These are phyloP conservation scores for Fusarium subtropicale DNA, from an alignment of 2,329 filamentous ascomycete species.

Conservation along the genomic window DNA sequence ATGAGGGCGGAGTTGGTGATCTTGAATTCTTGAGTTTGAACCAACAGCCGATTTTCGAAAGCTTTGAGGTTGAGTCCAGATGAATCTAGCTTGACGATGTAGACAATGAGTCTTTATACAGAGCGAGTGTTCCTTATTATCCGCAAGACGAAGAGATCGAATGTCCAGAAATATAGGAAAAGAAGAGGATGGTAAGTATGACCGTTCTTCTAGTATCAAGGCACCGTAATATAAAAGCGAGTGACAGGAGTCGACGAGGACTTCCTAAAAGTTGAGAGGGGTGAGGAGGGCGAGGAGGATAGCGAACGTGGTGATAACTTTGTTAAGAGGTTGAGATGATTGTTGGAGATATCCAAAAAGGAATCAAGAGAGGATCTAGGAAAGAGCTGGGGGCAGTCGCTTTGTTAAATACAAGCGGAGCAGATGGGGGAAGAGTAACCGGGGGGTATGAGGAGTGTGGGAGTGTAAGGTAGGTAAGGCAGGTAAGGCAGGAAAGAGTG, in stretches of 20 bases:
- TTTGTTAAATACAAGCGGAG: slow-evolving; percentile 50
- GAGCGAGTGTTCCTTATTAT: slow-evolving; percentile 35
- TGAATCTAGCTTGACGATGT: slow-evolving; percentile 30
- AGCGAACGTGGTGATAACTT: slow-evolving; percentile 60
- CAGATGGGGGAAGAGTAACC: slow-evolving; percentile 35
- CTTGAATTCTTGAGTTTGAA: slow-evolving; percentile 31
- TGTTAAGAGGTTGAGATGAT: slow-evolving; percentile 40
- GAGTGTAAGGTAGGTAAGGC: slow-evolving; percentile 34
- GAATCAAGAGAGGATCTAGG: slow-evolving; percentile 44
- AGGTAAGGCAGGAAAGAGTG: slow-evolving; percentile 22
- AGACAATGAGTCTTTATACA: slow-evolving; percentile 33
- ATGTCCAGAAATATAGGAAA: slow-evolving; percentile 52
- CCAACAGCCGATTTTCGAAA: slow-evolving; percentile 24
- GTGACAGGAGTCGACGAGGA: slow-evolving; percentile 81
- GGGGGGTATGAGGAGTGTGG: slow-evolving; percentile 33
- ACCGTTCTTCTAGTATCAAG: slow-evolving; percentile 50
- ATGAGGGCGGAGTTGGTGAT: slow-evolving; percentile 25
- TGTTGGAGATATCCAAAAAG: slow-evolving; percentile 46
- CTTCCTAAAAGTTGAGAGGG: slow-evolving; percentile 66
- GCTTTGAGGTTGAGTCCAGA: slow-evolving; percentile 14
- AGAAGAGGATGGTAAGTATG: slow-evolving; percentile 41
- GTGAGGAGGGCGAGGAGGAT: slow-evolving; percentile 53
- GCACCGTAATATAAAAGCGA: slow-evolving; percentile 72
- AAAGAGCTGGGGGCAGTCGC: slow-evolving; percentile 45
- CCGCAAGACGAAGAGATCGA: slow-evolving; percentile 37